Evolutionary conservation across 805 yeast species (phyloP).

Genomic region (Pichia thaimueangensis): DNA sequence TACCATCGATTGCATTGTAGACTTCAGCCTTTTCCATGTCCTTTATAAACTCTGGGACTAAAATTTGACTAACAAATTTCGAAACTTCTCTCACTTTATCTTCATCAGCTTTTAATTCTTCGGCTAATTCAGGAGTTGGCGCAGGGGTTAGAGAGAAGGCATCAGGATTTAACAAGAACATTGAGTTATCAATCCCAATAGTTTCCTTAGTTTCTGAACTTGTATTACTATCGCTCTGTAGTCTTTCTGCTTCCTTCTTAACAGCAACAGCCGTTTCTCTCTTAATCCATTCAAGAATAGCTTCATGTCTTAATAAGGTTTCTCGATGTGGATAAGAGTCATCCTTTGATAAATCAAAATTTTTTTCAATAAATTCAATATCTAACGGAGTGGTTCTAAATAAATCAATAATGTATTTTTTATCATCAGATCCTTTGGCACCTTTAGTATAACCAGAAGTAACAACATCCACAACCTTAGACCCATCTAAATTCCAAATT

Average conservation of each 20-base stretch:
- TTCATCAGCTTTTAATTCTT: conserved; percentile 43
- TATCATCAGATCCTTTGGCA: conserved; percentile 74
- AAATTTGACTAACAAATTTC: conserved; percentile 46
- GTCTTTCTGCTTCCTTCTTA: conserved; percentile 43
- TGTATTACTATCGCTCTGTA: conserved; percentile 25
- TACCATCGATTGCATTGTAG: conserved; percentile 74
- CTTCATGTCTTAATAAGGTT: conserved; percentile 75
- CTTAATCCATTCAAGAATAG: conserved; percentile 87
- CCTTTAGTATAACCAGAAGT: conserved; percentile 83
- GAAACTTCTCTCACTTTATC: conserved; percentile 66
- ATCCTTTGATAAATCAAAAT: conserved; percentile 38
- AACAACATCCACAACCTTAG: conserved; percentile 41
- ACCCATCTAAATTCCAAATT: conserved; percentile 43
- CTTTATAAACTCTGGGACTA: conserved; percentile 57
- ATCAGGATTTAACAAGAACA: conserved; percentile 72
- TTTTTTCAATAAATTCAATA: conserved; percentile 61
- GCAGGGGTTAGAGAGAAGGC: conserved; percentile 47
- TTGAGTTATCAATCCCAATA: conserved; percentile 45
- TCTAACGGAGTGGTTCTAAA: conserved; percentile 83
- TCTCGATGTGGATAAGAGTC: conserved; percentile 78
- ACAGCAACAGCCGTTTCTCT: conserved; percentile 51
- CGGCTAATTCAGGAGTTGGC: conserved; percentile 31
- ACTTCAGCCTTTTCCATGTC: conserved; percentile 45
- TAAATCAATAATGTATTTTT: conserved; percentile 78
- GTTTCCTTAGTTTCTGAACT: conserved; percentile 38